Conservation (phyloP, 2,329 filamentous ascomycete genomes). For the Atkinsonella texensis region DNA sequence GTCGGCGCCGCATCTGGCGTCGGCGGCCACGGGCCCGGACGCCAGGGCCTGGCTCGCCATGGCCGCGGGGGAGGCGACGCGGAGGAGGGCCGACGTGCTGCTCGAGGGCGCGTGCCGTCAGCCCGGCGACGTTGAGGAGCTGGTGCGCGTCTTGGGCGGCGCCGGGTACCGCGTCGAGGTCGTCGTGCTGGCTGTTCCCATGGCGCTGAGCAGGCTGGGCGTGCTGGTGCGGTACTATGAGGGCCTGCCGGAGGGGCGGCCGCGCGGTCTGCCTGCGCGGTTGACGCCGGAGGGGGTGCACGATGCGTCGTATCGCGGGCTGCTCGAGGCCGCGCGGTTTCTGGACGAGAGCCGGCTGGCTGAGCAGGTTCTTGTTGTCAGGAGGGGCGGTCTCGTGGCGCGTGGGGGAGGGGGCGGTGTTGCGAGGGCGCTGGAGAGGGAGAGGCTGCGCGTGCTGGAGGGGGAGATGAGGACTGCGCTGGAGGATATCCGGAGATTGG, state of each 20-base stretch:
- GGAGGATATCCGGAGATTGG: slow-evolving; percentile 15
- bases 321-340: slow-evolving; percentile 24
- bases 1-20: slow-evolving; percentile 22
- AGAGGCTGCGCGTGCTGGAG: slow-evolving; percentile 17
- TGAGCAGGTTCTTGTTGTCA: slow-evolving; percentile 27
- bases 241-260: slow-evolving; percentile 21
- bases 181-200: slow-evolving; percentile 30
- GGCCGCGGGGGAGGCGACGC: slow-evolving; percentile 23
- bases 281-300: slow-evolving; percentile 33
- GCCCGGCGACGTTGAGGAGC: slow-evolving; percentile 26
- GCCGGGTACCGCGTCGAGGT: slow-evolving; percentile 27
- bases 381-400: slow-evolving; percentile 25
- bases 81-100: slow-evolving; percentile 23
- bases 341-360: slow-evolving; percentile 20
- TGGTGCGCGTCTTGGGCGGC: slow-evolving; percentile 22
- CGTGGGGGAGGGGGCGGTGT: slow-evolving; percentile 12
- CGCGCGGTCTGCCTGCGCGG: slow-evolving; percentile 23
- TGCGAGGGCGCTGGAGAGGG: slow-evolving; percentile 13
- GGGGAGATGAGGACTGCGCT: slow-evolving; percentile 14
- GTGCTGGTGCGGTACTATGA: slow-evolving; percentile 28
- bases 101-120: slow-evolving; percentile 34
- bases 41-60: slow-evolving; percentile 32
- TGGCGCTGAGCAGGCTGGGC: slow-evolving; percentile 28
- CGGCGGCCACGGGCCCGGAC: slow-evolving; percentile 26
- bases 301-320: slow-evolving; percentile 30